Base-by-base conservation (phyloP, 2,329 filamentous ascomycete species). In the Stachybotrys echinatus region DNA sequence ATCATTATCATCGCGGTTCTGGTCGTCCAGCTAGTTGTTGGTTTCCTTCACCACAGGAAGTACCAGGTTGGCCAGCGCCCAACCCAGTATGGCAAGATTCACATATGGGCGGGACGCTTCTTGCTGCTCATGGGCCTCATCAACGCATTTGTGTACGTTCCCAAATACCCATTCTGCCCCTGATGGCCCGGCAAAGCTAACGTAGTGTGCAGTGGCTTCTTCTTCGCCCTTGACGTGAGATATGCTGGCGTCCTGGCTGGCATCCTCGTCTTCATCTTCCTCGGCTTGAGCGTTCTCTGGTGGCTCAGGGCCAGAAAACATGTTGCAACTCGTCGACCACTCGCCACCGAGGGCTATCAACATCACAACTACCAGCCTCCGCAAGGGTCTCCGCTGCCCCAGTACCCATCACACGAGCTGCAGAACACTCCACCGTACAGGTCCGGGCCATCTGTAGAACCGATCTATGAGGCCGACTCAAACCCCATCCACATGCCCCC, bases 91-190 rank as follows among this genome's bases (percentile, higher is more conserved):
- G 73, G 76, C 48, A 75, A 69, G 18, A 66, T 78, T 21, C 83
- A 86, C 63, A 64, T 79, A 19, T 81, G 80, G 75, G 65, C 82
- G 3, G 83, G 83, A 3, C 74, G 81, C 14, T 43, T 75, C 4
- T 69, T 80, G 34, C 70, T 85, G 19, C 60, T 74, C 10, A 58
- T 82, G 4, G 82, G 79, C 42, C 66, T 80, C 17, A 57, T 77
- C 49, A 84, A 85, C 54, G 78, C 72, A 20, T 81, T 83, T 54
- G 64, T 83, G 77, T 80, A 66, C 54, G 77, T 67, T 22, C 39
- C 27, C 6, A 23, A 8, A 20, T 37, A 6, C 17, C 10, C 18
- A 17, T 4, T 4, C 18, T 7, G 3, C 7, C 6, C 14, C 19
- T 7, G 42, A 12, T 40, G 45, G 27, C 27, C 22, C 48, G 1